Evolutionary conservation across 2,329 filamentous ascomycete species (phyloP), one percentile per base, ranked within the genome.

Genomic region (Alternaria panax): DNA sequence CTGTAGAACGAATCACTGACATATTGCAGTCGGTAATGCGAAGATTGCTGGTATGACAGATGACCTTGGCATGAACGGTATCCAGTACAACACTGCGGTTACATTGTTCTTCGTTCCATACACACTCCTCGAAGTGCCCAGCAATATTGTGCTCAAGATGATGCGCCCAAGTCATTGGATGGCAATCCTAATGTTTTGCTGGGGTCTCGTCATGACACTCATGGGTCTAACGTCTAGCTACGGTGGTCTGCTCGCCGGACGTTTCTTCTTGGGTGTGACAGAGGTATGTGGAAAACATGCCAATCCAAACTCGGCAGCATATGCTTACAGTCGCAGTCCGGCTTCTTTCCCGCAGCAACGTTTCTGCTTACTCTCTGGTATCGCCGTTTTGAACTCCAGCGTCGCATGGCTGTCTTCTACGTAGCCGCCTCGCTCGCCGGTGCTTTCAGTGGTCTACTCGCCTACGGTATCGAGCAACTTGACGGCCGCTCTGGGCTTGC

Each of bases 331-430:
- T 12, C 9, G 5, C 43, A 73, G 71, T 84, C 85, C 30, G 88
- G 88, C 0, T 79, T 91, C 54, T 80, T 90, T 3, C 88, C 88
- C 0, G 89, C 88, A 20, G 89, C 90, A 68, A 85, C 86, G 0
- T 76, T 76, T 50, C 54, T 76, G 12, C 60, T 78, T 8, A 77
- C 75, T 4, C 54, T 75, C 7, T 78, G 75, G 75, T 78, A 78
- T 47, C 69, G 68, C 3, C 69, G 75, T 11, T 74, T 71, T 45
- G 75, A 78, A 65, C 54, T 76, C 4, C 74, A 76, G 50, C 69
- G 71, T 12, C 71, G 75, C 5, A 73, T 77, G 72, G 74, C 75
- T 6, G 68, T 77, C 11, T 76, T 77, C 57, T 77, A 77, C 51
- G 58, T 74, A 25, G 71, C 74, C 24, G 74, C 74, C 1, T 72